These are phyloP conservation scores for Nitzschia sp. DNA, from an alignment of 108 stramenopile species.

Conservation along the genomic window DNA sequence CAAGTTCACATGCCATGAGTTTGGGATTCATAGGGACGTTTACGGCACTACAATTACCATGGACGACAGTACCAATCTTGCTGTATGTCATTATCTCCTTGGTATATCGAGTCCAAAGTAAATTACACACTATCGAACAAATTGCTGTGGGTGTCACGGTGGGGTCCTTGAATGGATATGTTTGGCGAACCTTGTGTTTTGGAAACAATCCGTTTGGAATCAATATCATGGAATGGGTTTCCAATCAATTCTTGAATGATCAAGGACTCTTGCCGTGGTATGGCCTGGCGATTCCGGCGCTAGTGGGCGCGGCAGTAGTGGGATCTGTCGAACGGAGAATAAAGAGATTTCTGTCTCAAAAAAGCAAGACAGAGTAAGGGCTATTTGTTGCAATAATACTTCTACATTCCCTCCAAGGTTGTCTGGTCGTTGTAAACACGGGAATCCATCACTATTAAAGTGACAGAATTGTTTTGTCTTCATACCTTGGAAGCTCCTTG, in stretches of 20 bases:
- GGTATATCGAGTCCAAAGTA: conserved; percentile 61
- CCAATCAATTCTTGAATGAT: conserved; percentile 40
- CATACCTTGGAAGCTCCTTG: too few relatives aligned
- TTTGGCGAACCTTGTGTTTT: conserved; percentile 55
- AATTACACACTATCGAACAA: conserved; percentile 72
- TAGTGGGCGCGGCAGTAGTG: conserved; percentile 70
- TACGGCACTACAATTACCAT: conserved; percentile 26
- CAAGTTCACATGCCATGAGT: conserved; percentile 86
- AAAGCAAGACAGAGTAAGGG: too few relatives aligned
- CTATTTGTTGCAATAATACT: too few relatives aligned
- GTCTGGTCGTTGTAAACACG: too few relatives aligned
- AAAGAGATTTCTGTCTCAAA: background rate
- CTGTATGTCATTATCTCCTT: conserved; percentile 58
- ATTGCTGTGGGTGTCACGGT: conserved; percentile 64
- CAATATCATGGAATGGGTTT: conserved; percentile 41
- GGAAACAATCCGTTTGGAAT: conserved; percentile 26
- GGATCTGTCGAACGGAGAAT: conserved; percentile 81
- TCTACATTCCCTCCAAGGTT: too few relatives aligned
- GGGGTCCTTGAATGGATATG: conserved; percentile 61
- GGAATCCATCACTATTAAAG: too few relatives aligned
- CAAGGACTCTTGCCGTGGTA: conserved; percentile 60
- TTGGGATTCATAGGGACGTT: conserved; percentile 82
- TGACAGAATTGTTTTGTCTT: too few relatives aligned
- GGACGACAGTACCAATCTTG: conserved; percentile 30
- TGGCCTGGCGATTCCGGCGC: conserved; percentile 56